phyloP scores from a whole-genome alignment of 2,329 filamentous ascomycete species.

The Chrysosphaeria jannelii region DNA sequence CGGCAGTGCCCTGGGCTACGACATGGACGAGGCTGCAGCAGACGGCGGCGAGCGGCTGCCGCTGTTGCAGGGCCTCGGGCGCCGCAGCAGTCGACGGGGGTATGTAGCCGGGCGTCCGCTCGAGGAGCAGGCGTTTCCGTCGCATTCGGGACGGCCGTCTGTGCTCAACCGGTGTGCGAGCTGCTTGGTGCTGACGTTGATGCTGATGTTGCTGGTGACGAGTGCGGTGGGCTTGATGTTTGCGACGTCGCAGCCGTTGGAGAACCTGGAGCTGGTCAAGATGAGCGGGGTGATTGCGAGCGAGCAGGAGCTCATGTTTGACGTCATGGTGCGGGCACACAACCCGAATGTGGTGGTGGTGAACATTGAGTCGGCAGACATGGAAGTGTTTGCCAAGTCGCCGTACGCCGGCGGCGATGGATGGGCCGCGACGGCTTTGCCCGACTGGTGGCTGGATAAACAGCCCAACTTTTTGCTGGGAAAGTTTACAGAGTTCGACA shows the following conservation, averaged over 20 bases:
- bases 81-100: constrained; percentile 18
- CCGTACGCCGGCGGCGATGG: constrained; percentile 51
- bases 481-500: constrained; percentile 63
- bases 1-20: constrained; percentile 28
- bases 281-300: constrained; percentile 80
- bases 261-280: constrained; percentile 44
- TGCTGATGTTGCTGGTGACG: constrained; percentile 57
- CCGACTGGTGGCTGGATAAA: constrained; percentile 26
- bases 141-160: constrained; percentile 10
- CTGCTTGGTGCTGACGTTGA: constrained; percentile 55
- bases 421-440: no score
- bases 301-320: constrained; percentile 84
- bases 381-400: constrained; percentile 86
- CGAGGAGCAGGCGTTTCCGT: constrained; percentile 39
- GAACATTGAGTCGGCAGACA: constrained; percentile 56
- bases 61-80: constrained; percentile 27
- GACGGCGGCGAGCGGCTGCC: constrained; percentile 77
- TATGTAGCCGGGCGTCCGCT: constrained; percentile 31
- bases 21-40: constrained; percentile 40
- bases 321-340: constrained; percentile 59
- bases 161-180: constrained; percentile 48
- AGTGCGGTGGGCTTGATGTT: constrained; percentile 71
- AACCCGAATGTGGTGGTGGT: constrained; percentile 87
- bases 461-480: constrained; percentile 79
- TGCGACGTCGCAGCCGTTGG: constrained; percentile 65